Evolutionary conservation across 2,329 filamentous ascomycete species (phyloP), one percentile per base, ranked within the genome.

Genomic region (Alternaria triticina): DNA sequence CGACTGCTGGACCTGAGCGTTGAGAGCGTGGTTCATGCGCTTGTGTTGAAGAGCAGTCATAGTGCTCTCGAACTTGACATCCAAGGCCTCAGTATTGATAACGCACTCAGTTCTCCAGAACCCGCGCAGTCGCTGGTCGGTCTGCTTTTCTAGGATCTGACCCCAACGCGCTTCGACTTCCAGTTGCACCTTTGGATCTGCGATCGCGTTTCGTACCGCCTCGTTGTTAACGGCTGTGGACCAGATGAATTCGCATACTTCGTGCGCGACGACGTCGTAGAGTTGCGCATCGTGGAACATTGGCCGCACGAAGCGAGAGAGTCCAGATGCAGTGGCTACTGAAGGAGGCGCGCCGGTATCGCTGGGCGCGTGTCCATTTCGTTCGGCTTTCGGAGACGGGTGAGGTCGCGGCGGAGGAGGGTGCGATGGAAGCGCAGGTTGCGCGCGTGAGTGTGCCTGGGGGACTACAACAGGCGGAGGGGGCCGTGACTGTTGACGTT

Each of bases 141-240:
- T 85, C 60, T 90, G 88, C 7, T 88, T 91, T 64, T 90, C 87
- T 74, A 88, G 89, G 13, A 98, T 85, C 25, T 89, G 90, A 17
- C 96, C 96, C 51, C 98, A 84, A 79, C 98, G 98, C 10, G 94
- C 96, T 82, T 99, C 96, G 58, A 99, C 92, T 80, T 99, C 96
- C 57, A 97, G 89, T 64, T 93, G 87, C 13, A 94, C 90, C 15
- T 87, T 85, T 11, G 85, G 82, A 59, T 85, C 81, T 2, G 77
- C 86, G 40, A 89, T 84, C 11, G 82, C 83, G 56, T 62, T 63
- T 11, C 76, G 74, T 23, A 89, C 80, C 68, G 92, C 88, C n/a
- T 86, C 84, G 64, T 89, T 88, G 55, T 86, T 83, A 7, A 96
- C 85, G 17, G 96, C 90, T 59, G 91, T 85, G 51, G 87, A 78